Base-by-base conservation (phyloP, 495 filamentous ascomycete species). In the Halenospora varia region DNA sequence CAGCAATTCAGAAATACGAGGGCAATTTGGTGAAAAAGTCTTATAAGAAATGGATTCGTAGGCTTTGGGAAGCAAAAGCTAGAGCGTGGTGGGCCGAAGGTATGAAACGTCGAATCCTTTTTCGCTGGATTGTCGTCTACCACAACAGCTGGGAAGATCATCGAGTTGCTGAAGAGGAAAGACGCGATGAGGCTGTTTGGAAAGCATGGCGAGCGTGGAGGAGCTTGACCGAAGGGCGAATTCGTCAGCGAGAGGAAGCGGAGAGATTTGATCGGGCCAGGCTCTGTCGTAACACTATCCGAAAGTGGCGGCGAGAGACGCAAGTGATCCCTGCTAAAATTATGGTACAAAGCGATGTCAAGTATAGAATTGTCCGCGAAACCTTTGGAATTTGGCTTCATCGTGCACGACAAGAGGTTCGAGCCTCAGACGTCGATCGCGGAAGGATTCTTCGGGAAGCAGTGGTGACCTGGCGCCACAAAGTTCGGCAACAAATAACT, bases 401-500 rank as follows among this genome's bases (percentile, higher is more conserved):
- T 0, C 78, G 80, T 17, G 66, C 74, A 3, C 72, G 72, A 25
- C 73, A 77, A 53, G 67, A 76, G 23, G 69, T 72, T n/a, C 75
- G 80, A 65, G 86, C 87, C n/a, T 63, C 70, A 13, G 70, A 74
- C 35, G 70, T 85, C 42, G 75, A 87, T 61, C 75, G 68, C 23
- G 55, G 70, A 56, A 75, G 83, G 41, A 65, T 84, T 35, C 59
- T 86, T 45, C 77, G 78, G 25, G 84, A 82, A 63, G 71, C 81
- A 9, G 86, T 79, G 77, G 82, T 81, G 1, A 64, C 74, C 11
- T 90, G 87, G 87, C 88, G 87, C 54, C 83, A 88, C 69, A 76
- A 71, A 15, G 73, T 86, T 17, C 42, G 62, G 9, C 11, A 53
- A 46, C 51, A 56, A 48, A 23, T 58, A n/a, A 3, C 61, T 11